These are phyloP conservation scores for Wickerhamomyces sp. DNA, from an alignment of 1,139 yeast genomes.

Conservation along the genomic window DNA sequence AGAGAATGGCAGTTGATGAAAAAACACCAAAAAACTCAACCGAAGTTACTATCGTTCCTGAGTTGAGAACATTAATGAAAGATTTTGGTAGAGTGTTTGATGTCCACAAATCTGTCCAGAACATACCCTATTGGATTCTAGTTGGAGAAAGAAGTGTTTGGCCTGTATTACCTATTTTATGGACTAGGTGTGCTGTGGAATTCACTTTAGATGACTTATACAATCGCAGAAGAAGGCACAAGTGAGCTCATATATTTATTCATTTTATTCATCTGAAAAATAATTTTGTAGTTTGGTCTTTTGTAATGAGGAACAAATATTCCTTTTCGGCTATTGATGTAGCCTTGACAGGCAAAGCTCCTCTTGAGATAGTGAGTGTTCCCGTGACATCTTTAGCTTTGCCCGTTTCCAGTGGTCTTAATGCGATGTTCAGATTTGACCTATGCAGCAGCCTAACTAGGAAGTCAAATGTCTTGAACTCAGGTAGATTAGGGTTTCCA, in stretches of 20 bases:
- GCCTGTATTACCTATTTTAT: constrained; percentile 83
- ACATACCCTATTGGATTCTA: constrained; percentile 82
- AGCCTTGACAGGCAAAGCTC: constrained; percentile 34
- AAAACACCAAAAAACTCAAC: constrained; percentile 71
- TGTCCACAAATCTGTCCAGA: constrained; percentile 56
- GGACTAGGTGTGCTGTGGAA: constrained; percentile 89
- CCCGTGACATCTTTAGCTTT: constrained; percentile 85
- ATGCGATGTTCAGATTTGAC: constrained; percentile 44
- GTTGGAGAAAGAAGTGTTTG: constrained; percentile 93
- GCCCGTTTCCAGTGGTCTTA: constrained; percentile 72
- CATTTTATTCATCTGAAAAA: constrained; percentile 31
- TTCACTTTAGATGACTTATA: constrained; percentile 68
- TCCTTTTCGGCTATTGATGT: constrained; percentile 51
- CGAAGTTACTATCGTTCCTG: constrained; percentile 90
- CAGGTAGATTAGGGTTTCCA: constrained; percentile 34
- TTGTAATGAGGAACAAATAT: constrained; percentile 57
- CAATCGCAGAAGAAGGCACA: constrained; percentile 40
- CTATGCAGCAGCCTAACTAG: constrained; percentile 37
- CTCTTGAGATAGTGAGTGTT: constrained; percentile 52
- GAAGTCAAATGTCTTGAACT: constrained; percentile 44
- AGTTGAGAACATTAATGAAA: constrained; percentile 57
- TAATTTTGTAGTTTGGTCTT: constrained; percentile 40
- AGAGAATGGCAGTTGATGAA: constrained; percentile 82
- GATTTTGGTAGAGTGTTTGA: constrained; percentile 76
- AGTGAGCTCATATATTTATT: constrained; percentile 3